Evolutionary conservation across 805 yeast genomes (phyloP).

Genomic region (Cephaloascus fragrans): DNA sequence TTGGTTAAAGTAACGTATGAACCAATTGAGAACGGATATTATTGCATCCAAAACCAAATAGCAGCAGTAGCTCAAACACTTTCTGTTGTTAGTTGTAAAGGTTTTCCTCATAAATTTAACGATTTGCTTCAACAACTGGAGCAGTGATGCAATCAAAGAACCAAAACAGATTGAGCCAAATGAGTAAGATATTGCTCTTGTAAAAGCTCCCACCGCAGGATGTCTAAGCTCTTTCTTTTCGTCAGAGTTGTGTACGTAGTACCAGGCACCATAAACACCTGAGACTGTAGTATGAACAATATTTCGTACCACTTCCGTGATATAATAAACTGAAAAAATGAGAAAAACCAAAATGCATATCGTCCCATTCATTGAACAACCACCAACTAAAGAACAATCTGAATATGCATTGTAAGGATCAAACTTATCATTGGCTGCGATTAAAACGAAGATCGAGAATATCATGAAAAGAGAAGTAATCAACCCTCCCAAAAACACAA

Average conservation of each 20-base stretch:
- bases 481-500: slow-evolving; percentile 51
- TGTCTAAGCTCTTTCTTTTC: slow-evolving; percentile 61
- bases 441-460: slow-evolving; percentile 57
- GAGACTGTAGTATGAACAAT: slow-evolving; percentile 73
- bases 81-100: slow-evolving; percentile 40
- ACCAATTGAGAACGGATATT: slow-evolving; percentile 64
- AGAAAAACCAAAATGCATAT: slow-evolving; percentile 65
- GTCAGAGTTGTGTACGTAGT: slow-evolving; percentile 65
- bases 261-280: slow-evolving; percentile 89
- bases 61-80: slow-evolving; percentile 41
- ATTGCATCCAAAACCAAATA: slow-evolving; percentile 48
- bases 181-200: slow-evolving; percentile 73
- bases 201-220: slow-evolving; percentile 77
- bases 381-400: slow-evolving; percentile 44
- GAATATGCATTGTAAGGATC: slow-evolving; percentile 44
- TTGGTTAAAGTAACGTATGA: slow-evolving; percentile 78
- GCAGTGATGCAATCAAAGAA: slow-evolving; percentile 57
- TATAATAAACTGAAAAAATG: slow-evolving; percentile 75
- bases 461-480: slow-evolving; percentile 54
- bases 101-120: slow-evolving; percentile 44
- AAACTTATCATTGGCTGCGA: slow-evolving; percentile 71
- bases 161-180: slow-evolving; percentile 90
- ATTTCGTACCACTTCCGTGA: slow-evolving; percentile 75
- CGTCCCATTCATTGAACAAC: slow-evolving; percentile 46
- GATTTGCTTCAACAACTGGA: slow-evolving; percentile 55